A percentile compares a stretch with the other conserved stretches of the same genome.
Evolutionary conservation across 179 eudicot genomes (phyloP).

Genomic region (Heliamphora ciliata): DNA sequence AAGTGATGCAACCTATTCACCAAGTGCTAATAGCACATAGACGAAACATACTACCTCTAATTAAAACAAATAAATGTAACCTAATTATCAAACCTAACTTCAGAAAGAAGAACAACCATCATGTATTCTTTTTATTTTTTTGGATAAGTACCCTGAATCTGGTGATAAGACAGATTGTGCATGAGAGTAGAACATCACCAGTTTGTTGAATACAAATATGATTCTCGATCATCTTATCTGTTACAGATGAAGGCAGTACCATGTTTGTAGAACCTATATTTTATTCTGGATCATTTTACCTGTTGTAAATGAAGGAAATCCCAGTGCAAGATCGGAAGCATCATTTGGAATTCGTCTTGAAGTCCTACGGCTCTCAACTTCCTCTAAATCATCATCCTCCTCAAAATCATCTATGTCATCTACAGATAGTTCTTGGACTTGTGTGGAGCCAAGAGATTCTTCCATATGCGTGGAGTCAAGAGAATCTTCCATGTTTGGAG

Average conservation of each 20-base stretch:
- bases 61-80: slow-evolving; percentile 9
- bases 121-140: background rate
- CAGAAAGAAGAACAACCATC: background rate
- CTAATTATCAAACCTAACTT: background rate
- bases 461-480: slow-evolving; percentile 33
- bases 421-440: slow-evolving; percentile 66
- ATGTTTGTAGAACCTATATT: slow-evolving; percentile 13
- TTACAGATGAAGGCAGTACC: slow-evolving; percentile 76
- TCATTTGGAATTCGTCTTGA: slow-evolving; percentile 86
- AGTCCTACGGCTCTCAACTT: slow-evolving; percentile 67
- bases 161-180: background rate
- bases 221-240: slow-evolving; percentile 39
- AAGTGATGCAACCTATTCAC: slow-evolving; percentile 12
- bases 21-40: background rate
- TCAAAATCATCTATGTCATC: slow-evolving; percentile 98
- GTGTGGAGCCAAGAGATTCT: slow-evolving; percentile 56
- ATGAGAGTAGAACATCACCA: background rate
- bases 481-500: slow-evolving; percentile 35
- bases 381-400: slow-evolving; percentile 73
- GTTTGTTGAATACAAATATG: slow-evolving; percentile 1
- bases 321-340: slow-evolving; percentile 70
- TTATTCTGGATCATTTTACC: slow-evolving; percentile 32
- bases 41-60: background rate
- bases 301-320: slow-evolving; percentile 80
- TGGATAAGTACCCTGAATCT: no score